Percentiles rank a stretch among this genome's conserved stretches.
Evolutionary conservation across 164 flowering plant species (phyloP).

Genomic region (Umbilicus rupestris): DNA sequence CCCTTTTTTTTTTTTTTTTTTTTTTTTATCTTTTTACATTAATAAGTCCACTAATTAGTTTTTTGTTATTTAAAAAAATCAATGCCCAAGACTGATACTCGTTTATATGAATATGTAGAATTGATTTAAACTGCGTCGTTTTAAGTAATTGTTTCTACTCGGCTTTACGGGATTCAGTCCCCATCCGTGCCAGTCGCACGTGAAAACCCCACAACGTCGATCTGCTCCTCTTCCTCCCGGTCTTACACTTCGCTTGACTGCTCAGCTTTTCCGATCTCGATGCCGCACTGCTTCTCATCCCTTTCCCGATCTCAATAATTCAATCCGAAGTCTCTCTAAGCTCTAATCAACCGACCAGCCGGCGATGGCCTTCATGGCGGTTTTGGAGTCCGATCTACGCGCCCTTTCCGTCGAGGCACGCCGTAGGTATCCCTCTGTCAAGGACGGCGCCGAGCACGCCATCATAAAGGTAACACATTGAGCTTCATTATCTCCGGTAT

Average conservation of each 20-base stretch:
- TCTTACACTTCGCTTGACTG: not conserved
- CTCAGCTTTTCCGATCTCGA: not conserved
- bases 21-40: too few species aligned
- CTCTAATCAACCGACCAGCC: not conserved
- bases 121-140: too few species aligned
- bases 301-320: not conserved
- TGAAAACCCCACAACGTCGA: not conserved
- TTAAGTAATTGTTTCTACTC: too few species aligned
- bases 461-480: conserved; percentile 54
- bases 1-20: too few species aligned
- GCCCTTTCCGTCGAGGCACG: conserved; percentile 94
- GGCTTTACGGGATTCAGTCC: too few species aligned
- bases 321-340: not conserved
- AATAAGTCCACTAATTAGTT: too few species aligned
- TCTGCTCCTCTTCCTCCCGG: not conserved
- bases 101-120: too few species aligned
- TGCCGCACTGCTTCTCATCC: not conserved
- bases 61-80: too few species aligned
- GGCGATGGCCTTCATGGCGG: conserved; percentile 84
- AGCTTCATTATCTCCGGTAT: not conserved
- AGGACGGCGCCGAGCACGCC: conserved; percentile 95
- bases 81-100: too few species aligned
- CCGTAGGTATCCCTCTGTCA: conserved; percentile 76
- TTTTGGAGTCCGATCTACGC: conserved; percentile 88
- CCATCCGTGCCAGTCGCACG: conserved; percentile 1